Evolutionary conservation across 148 eudicot genomes (phyloP), one percentile per base, ranked within the genome.

Genomic region (Bassia scoparia): DNA sequence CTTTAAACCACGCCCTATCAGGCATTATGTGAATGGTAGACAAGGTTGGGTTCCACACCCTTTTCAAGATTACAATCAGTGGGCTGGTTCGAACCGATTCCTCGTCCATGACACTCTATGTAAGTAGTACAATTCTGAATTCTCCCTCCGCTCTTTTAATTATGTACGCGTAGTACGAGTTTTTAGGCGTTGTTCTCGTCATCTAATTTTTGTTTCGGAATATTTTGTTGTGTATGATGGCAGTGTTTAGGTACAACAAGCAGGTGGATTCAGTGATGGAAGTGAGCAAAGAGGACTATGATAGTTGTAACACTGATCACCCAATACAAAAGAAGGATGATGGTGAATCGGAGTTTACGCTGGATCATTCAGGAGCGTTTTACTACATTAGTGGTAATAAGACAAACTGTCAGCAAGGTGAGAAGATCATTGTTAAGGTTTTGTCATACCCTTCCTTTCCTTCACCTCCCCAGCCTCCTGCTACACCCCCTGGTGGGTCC

Each of bases 21-120:
- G 76, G 63, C 76, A 78, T 54, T 38, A 75, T 9, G 93, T 88
- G 24, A 92, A 92, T 43, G 96, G 93, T 53, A 77, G 63, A 72
- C 76, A 85, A 63, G 97, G 96, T 4, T 92, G 97, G 97, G 81
- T 75, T 12, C 2, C 70, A 41, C 63, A 78, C 62, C 96, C 96
- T 72, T 37, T 81, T 5, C 89, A 90, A 55, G 77, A 60, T 33
- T 92, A 84, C 75, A 81, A 81, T 44, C 83, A 75, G 27, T 92
- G 98, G 96, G 83, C 98, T 58, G 70, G 61, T 12, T 72, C 84
- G 41, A 18, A 78, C 69, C 71, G 93, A 18, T 90, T 90, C 73
- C 80, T 76, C 46, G 83, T 90, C 56, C 83, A 88, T 61, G 93
- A 90, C 74, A 80, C 90, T 49, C 76, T 89, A 13, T 73, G 93